Conservation (phyloP, 2,329 filamentous ascomycete genomes). For the Cryoendolithus antarcticus region DNA sequence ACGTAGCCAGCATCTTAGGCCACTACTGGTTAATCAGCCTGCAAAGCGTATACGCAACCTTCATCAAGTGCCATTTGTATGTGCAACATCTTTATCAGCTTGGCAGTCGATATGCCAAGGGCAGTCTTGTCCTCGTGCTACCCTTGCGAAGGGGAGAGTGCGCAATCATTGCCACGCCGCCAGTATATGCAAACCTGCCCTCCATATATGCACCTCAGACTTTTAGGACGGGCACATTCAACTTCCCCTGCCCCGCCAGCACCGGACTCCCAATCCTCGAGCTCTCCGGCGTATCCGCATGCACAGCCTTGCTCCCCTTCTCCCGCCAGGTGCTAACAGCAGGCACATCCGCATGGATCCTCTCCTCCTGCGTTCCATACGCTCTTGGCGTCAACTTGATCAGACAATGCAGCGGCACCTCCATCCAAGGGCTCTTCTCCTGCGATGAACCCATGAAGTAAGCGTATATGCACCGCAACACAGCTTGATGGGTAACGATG, state of each 20-base stretch:
- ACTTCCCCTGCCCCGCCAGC: slow-evolving; percentile 1
- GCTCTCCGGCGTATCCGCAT: slow-evolving; percentile 40
- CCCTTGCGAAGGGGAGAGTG: too few species aligned
- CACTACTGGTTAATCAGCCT: too few species aligned
- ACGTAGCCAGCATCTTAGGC: too few species aligned
- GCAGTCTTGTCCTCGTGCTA: too few species aligned
- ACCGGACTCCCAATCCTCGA: slow-evolving; percentile 3
- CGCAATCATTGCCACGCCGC: too few species aligned
- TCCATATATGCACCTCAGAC: too few species aligned
- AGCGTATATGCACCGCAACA: slow-evolving; percentile 91
- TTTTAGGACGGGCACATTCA: too few species aligned
- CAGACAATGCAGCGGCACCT: slow-evolving; percentile 87
- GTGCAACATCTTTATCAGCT: too few species aligned
- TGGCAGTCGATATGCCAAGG: too few species aligned
- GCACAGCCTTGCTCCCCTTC: slow-evolving; percentile 84
- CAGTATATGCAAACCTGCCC: too few species aligned
- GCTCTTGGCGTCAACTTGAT: slow-evolving; percentile 94
- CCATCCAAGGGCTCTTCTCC: slow-evolving; percentile 92
- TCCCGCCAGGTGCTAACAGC: slow-evolving; percentile 93
- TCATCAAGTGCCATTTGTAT: too few species aligned
- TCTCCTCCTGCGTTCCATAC: slow-evolving; percentile 83
- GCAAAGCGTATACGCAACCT: too few species aligned
- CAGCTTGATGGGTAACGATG: slow-evolving; percentile 95
- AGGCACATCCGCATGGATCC: slow-evolving; percentile 80
- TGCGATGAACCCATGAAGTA: slow-evolving; percentile 98